A percentile compares a stretch with the other conserved stretches of the same genome.
phyloP scores from a whole-genome alignment of 495 filamentous ascomycete species.

The Neurospora sp. region DNA sequence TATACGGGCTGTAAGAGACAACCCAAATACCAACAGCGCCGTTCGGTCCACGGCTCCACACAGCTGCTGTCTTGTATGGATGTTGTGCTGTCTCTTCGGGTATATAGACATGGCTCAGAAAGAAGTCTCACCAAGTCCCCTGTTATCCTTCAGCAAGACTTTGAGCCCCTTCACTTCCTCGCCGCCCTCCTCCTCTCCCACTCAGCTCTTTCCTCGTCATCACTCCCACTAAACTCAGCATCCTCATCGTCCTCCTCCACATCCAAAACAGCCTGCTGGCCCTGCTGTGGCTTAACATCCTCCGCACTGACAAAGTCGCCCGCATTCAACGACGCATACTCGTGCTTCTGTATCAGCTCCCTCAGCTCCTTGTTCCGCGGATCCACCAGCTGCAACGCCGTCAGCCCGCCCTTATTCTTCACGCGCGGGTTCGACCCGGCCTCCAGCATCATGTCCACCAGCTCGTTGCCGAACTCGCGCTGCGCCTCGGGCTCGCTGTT shows the following conservation, averaged over 20 bases:
- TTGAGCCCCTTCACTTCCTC: conserved; percentile 7
- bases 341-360: conserved; percentile 60
- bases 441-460: conserved; percentile 87
- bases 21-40: neutral
- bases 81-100: neutral
- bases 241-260: conserved; percentile 32
- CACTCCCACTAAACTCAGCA: conserved; percentile 43
- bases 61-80: neutral
- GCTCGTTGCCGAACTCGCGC: conserved; percentile 50
- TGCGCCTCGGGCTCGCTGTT: conserved; percentile 53
- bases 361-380: conserved; percentile 60
- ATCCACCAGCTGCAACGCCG: conserved; percentile 60
- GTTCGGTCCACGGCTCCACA: neutral
- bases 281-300: conserved; percentile 16
- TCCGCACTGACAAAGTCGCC: conserved; percentile 37
- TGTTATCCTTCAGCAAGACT: neutral
- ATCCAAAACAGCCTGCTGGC: conserved; percentile 5
- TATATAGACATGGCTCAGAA: neutral
- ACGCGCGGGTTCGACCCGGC: conserved; percentile 50
- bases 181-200: conserved; percentile 37
- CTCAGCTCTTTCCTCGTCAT: conserved; percentile 43
- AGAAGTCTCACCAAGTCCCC: neutral
- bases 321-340: conserved; percentile 52
- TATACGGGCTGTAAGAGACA: neutral
- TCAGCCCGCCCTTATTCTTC: conserved; percentile 61